Base-by-base conservation (phyloP, 2,329 filamentous ascomycete species). In the Ceratocystis colombiana region DNA sequence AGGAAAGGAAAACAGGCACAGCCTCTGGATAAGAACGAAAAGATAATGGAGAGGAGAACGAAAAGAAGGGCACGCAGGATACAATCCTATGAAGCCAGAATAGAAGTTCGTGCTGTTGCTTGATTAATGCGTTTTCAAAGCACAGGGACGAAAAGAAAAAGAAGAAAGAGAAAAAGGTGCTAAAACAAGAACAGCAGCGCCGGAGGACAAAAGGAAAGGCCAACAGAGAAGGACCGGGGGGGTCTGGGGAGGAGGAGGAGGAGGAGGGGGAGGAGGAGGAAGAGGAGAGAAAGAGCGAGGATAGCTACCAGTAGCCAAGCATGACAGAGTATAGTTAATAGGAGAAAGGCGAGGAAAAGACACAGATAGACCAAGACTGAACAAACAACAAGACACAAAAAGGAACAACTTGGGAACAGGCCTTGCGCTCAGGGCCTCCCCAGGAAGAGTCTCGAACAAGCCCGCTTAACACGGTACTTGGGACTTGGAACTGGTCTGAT, bases 31-130 rank as follows among this genome's bases (percentile, higher is more conserved):
- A 50, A 20, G 45, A 44, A 61, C 37, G 44, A 22, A 62, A 10
- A 53, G 20, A 37, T 33, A 46, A 25, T 22, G 37, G 28, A 7
- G 28, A n/a, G 8, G 20, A 48, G 5, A 57, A 28, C 50, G 53
- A 48, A 48, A 28, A 45, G 57, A 55, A 62, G 44, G 62, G 33
- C 17, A 55, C 62, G 28, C 25, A 57, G 53, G 53, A 57, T n/a
- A 28, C 53, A 30, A 57, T 57, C 53, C 53, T 57, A 12, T 57
- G 53, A 57, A 30, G 53, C 53, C 53, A 57, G 55, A 59, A 68
- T 22, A 65, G 41, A 41, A 59, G 10, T 41, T 20, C n/a, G 17
- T 25, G 33, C 22, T 64, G 37, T 45, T 57, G 50, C 25, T 45
- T n/a, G 28, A 17, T 33, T 33, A 64, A 64, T 45, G 30, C 44